These are phyloP conservation scores for Xylariaceae sp. DNA, from an alignment of 2,329 filamentous ascomycete species.

Conservation along the genomic window DNA sequence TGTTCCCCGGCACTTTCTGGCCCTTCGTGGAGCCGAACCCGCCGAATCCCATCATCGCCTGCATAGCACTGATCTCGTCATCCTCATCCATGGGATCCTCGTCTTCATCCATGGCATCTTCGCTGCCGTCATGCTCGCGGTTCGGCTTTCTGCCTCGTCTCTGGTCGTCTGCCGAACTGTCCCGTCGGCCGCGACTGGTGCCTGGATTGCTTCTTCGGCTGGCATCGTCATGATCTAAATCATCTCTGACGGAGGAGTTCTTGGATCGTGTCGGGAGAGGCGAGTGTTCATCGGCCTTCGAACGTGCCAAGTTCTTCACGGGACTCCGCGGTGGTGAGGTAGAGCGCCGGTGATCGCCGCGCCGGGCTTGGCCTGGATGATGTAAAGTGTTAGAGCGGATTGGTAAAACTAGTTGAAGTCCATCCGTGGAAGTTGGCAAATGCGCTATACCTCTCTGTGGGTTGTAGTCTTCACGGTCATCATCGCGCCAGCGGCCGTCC, in stretches of 20 bases:
- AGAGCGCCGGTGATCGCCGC: slow-evolving; percentile 23
- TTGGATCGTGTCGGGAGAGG: slow-evolving; percentile 31
- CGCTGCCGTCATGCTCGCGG: slow-evolving; percentile 14
- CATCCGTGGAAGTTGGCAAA: not conserved
- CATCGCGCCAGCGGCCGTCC: slow-evolving; percentile 22
- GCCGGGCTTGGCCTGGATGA: slow-evolving; percentile 19
- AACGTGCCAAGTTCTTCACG: slow-evolving; percentile 17
- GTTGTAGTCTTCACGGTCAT: slow-evolving; percentile 18
- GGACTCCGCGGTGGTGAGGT: slow-evolving; percentile 22
- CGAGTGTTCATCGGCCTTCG: slow-evolving; percentile 26
- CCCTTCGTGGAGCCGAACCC: slow-evolving; percentile 82
- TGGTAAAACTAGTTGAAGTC: not conserved
- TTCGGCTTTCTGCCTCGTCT: slow-evolving; percentile 16
- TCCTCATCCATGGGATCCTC: slow-evolving; percentile 52
- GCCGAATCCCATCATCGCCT: slow-evolving; percentile 84
- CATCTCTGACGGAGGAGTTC: slow-evolving; percentile 34
- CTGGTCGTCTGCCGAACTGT: slow-evolving; percentile 25
- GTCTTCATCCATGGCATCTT: slow-evolving; percentile 30
- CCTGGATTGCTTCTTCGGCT: slow-evolving; percentile 20
- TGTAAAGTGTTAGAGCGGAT: slow-evolving; percentile 7
- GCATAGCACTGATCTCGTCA: slow-evolving; percentile 67
- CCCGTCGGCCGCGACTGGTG: slow-evolving; percentile 19
- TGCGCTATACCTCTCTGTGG: slow-evolving; percentile 20
- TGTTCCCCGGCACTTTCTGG: slow-evolving; percentile 83
- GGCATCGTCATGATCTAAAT: slow-evolving; percentile 31